Conservation (phyloP, 495 filamentous ascomycete species). For the Chlorociboria aeruginascens region DNA sequence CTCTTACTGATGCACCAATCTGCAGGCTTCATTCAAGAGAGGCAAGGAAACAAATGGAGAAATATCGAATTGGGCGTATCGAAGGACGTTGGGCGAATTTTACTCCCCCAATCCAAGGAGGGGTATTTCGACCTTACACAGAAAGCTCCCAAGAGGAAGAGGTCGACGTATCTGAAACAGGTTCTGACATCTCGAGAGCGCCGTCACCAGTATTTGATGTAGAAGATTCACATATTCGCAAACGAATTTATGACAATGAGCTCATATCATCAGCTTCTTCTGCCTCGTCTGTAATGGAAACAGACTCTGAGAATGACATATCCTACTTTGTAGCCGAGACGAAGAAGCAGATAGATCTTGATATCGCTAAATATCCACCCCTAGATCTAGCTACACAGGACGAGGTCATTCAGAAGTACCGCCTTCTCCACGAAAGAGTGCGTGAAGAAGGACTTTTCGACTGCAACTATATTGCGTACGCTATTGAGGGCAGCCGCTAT, state of each 20-base stretch:
- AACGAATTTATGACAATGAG: constrained; percentile 9
- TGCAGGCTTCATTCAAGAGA: constrained; percentile 72
- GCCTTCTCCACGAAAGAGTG: constrained; percentile 57
- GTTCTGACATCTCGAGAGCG: constrained; percentile 34
- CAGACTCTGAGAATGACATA: constrained; percentile 34
- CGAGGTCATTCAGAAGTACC: constrained; percentile 70
- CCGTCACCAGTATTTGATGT: constrained; percentile 58
- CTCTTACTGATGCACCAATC: background rate
- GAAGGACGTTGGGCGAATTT: constrained; percentile 83
- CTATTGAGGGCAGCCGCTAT: constrained; percentile 67
- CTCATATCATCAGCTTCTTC: constrained; percentile 17
- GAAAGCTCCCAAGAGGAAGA: constrained; percentile 25
- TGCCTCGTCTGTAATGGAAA: constrained; percentile 29
- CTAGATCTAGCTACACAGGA: constrained; percentile 66
- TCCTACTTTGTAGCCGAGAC: constrained; percentile 67
- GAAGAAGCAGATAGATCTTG: constrained; percentile 59
- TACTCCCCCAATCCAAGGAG: constrained; percentile 84
- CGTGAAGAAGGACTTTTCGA: constrained; percentile 65
- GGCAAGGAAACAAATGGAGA: constrained; percentile 62
- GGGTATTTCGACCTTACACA: constrained; percentile 55
- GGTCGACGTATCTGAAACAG: constrained; percentile 30
- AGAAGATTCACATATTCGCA: constrained; percentile 22
- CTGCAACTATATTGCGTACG: constrained; percentile 78
- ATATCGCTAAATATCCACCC: constrained; percentile 72
- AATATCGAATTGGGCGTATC: constrained; percentile 74